A percentile compares a stretch with the other conserved stretches of the same genome.
phyloP scores from a whole-genome alignment of 495 filamentous ascomycete genomes.

The Cercophora newfieldiana region DNA sequence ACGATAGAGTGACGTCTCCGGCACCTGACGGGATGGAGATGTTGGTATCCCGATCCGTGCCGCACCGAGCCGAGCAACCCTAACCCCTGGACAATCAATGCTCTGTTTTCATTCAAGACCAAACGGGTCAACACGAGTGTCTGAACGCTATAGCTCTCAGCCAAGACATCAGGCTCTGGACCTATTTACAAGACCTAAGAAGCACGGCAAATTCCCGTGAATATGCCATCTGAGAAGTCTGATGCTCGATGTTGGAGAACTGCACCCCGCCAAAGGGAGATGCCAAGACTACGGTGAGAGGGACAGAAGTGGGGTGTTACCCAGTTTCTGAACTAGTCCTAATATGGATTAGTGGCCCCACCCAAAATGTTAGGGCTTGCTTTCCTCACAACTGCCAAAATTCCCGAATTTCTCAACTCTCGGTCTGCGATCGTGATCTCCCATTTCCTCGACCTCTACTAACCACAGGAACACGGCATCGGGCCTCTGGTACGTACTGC shows the following conservation, averaged over 20 bases:
- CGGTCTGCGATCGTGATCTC: constrained; percentile 28
- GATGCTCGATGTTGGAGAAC: neutral
- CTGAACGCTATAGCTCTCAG: neutral
- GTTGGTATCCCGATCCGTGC: neutral
- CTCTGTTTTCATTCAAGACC: neutral
- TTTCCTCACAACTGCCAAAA: constrained; percentile 31
- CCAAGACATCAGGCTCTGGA: no score
- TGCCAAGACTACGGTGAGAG: constrained; percentile 11
- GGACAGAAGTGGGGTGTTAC: constrained; percentile 12
- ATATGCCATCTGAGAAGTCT: neutral
- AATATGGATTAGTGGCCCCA: constrained; percentile 15
- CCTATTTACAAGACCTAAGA: neutral
- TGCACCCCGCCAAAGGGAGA: neutral
- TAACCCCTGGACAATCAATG: neutral
- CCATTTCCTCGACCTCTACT: constrained; percentile 29
- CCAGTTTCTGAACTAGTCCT: constrained; percentile 2
- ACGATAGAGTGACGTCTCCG: constrained; percentile 23
- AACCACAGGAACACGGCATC: constrained; percentile 35
- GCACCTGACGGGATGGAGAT: constrained; percentile 6
- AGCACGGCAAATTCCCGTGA: neutral
- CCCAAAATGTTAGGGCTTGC: constrained; percentile 34
- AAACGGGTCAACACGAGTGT: neutral
- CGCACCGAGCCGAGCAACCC: neutral
- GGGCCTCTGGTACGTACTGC: constrained; percentile 27
- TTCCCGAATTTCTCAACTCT: constrained; percentile 29